Evolutionary conservation across 768 basidiomycete species (phyloP).

Genomic region (Mycena epipterygia): DNA sequence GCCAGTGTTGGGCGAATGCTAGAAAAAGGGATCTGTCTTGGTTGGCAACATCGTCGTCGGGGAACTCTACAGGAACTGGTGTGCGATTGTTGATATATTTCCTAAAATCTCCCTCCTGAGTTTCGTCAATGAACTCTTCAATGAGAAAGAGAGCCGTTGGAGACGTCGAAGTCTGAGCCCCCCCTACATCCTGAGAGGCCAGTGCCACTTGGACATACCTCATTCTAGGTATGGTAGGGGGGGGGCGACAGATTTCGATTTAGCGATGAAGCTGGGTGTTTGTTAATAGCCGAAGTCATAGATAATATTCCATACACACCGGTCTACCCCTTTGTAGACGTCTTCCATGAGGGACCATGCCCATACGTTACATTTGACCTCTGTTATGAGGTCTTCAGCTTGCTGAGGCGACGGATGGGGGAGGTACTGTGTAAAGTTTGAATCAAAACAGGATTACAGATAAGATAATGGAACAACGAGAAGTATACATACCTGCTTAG

Average conservation of each 20-base stretch:
- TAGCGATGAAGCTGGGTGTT: not conserved
- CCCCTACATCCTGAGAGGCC: not conserved
- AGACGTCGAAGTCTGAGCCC: not conserved
- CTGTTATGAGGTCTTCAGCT: not conserved
- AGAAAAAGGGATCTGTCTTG: not conserved
- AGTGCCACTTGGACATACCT: not conserved
- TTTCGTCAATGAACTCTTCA: not conserved
- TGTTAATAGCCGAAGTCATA: not conserved
- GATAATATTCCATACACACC: not conserved
- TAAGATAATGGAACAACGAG: not conserved
- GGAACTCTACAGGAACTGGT: not conserved
- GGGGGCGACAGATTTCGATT: not conserved
- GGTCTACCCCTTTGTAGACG: not conserved
- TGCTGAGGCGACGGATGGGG: not conserved
- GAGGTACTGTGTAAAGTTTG: not conserved
- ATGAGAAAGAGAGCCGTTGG: not conserved
- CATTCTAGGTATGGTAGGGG: not conserved
- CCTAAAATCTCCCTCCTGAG: not conserved
- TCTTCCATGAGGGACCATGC: not conserved
- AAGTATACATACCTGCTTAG: not conserved
- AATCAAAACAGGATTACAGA: not conserved
- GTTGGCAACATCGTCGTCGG: not conserved
- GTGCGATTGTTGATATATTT: slow-evolving; percentile 7
- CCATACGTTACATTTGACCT: slow-evolving; percentile 3
- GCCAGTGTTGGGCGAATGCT: slow-evolving; percentile 11